These are phyloP conservation scores for Chenopodium quinoa DNA, from an alignment of 148 eudicot species.

Conservation along the genomic window DNA sequence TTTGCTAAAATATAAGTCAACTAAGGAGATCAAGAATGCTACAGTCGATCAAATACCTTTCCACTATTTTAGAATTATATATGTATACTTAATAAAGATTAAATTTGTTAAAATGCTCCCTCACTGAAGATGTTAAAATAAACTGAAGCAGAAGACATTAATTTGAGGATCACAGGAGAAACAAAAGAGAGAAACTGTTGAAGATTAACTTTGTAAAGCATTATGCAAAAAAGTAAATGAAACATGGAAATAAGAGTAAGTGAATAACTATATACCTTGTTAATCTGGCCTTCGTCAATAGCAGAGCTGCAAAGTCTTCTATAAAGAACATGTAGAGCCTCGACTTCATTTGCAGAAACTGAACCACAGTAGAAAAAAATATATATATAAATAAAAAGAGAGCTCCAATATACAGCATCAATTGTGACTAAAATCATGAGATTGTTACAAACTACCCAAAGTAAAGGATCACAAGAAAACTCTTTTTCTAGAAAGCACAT, in stretches of 20 bases:
- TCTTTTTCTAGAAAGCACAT: not conserved
- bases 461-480: not conserved
- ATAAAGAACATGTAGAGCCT: conserved; percentile 36
- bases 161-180: not conserved
- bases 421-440: not conserved
- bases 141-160: not conserved
- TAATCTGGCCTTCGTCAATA: conserved; percentile 34
- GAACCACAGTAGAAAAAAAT: not conserved
- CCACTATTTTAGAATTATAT: not conserved
- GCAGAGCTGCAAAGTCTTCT: conserved; percentile 36
- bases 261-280: conserved; percentile 27
- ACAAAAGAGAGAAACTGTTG: not conserved
- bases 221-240: not conserved
- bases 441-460: conserved; percentile 1
- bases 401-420: not conserved
- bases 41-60: not conserved
- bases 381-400: not conserved
- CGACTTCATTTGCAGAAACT: conserved; percentile 42
- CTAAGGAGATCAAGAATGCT: not conserved
- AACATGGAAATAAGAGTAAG: not conserved
- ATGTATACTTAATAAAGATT: not conserved
- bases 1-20: not conserved
- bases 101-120: not conserved
- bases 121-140: not conserved
- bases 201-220: not conserved